Conservation (phyloP, 169 alveolate genomes). For the Plasmodium coatneyi region DNA sequence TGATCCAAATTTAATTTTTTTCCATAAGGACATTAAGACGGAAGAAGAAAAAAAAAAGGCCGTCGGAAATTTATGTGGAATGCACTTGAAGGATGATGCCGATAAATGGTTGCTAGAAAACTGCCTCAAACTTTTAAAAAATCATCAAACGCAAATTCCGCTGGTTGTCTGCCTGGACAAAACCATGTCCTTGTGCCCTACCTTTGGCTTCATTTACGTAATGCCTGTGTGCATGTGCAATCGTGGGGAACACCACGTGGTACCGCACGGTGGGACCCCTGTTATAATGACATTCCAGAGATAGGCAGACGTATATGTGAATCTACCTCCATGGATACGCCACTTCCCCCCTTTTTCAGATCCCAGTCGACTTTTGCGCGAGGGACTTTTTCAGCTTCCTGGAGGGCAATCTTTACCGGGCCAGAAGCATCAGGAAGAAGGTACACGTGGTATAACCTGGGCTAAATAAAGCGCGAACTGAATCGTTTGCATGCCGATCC, state of each 20-base stretch:
- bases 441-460: constrained; percentile 7
- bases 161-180: constrained; percentile 23
- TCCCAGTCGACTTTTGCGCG: constrained; percentile 62
- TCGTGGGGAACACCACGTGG: not conserved
- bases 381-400: constrained; percentile 41
- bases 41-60: constrained; percentile 47
- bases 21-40: constrained; percentile 50
- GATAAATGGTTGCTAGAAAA: constrained; percentile 73
- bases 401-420: constrained; percentile 41
- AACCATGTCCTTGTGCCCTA: constrained; percentile 33
- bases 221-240: not conserved
- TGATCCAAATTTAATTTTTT: constrained; percentile 70
- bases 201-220: constrained; percentile 73
- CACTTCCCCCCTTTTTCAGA: not conserved
- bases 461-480: not conserved
- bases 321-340: not conserved
- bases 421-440: constrained; percentile 43
- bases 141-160: constrained; percentile 61
- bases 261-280: not conserved
- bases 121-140: constrained; percentile 70
- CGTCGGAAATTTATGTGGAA: constrained; percentile 63
- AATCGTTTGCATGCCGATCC: not conserved
- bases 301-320: constrained; percentile 19
- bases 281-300: not conserved
- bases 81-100: constrained; percentile 72